Evolutionary conservation across 163 green algal genomes (phyloP).

Genomic region (Volvox carteri): DNA sequence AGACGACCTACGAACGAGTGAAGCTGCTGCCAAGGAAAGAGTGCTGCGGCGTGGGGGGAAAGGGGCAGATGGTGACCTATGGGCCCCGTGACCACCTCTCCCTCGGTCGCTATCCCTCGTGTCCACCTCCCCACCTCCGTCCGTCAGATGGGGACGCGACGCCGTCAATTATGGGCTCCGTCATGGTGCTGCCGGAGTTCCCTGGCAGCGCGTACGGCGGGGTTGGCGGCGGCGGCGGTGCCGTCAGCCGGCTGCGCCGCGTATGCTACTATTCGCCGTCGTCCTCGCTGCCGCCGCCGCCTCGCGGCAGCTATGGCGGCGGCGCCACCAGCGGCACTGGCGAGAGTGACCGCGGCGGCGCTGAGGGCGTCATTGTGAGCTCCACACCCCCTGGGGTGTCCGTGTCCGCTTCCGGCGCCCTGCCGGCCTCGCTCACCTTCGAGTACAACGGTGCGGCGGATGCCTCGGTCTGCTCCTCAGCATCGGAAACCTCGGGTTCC

Average conservation of each 20-base stretch:
- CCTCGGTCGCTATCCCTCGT: no score
- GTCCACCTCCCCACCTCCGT: neutral
- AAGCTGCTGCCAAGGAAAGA: no score
- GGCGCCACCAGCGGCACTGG: neutral
- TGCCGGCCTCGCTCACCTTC: neutral
- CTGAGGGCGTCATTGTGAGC: neutral
- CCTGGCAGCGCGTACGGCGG: constrained; percentile 2
- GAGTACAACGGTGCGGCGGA: neutral
- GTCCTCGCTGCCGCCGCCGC: neutral
- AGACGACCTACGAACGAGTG: no score
- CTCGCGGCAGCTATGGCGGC: neutral
- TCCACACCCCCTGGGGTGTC: neutral
- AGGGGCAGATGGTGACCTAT: no score
- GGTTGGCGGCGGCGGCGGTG: neutral
- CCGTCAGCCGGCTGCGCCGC: neutral
- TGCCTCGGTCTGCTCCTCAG: neutral
- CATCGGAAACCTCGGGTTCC: neutral
- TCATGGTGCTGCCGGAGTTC: constrained; percentile 30
- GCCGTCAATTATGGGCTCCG: neutral
- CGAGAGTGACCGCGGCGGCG: neutral
- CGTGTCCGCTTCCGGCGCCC: neutral
- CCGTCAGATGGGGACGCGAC: neutral
- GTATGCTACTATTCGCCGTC: neutral
- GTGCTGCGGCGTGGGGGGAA: no score
- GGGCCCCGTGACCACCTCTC: no score